phyloP scores from a whole-genome alignment of 805 yeast species.

The Starmerella roubikii region DNA sequence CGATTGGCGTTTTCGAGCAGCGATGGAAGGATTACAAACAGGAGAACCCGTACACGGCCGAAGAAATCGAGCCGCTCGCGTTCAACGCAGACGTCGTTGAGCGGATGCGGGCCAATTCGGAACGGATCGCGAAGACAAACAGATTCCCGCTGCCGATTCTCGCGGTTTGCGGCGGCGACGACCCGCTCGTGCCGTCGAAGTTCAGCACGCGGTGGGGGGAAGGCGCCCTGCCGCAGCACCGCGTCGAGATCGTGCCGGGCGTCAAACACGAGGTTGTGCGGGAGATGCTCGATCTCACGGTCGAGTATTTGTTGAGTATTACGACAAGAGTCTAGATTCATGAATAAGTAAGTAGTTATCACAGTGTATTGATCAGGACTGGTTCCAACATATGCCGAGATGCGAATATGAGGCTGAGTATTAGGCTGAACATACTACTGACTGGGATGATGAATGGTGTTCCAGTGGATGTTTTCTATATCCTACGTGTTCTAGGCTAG shows the following conservation, averaged over 20 bases:
- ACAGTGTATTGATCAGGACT: too few species aligned
- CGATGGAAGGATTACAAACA: slow-evolving; percentile 22
- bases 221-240: slow-evolving; percentile 16
- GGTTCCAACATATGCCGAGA: too few species aligned
- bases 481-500: too few species aligned
- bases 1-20: slow-evolving; percentile 33
- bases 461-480: too few species aligned
- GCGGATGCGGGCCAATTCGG: background rate
- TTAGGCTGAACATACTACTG: too few species aligned
- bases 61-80: slow-evolving; percentile 8
- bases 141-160: slow-evolving; percentile 18
- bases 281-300: slow-evolving; percentile 21
- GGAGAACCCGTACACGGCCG: slow-evolving; percentile 9
- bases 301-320: slow-evolving; percentile 16
- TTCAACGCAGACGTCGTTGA: slow-evolving; percentile 7
- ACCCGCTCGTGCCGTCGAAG: slow-evolving; percentile 27
- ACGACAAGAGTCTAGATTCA: slow-evolving; percentile 1
- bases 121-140: slow-evolving; percentile 1
- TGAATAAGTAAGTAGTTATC: too few species aligned
- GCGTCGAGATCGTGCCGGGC: slow-evolving; percentile 21
- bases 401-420: too few species aligned
- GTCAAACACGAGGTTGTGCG: slow-evolving; percentile 25
- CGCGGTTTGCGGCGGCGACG: slow-evolving; percentile 27
- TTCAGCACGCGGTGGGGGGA: slow-evolving; percentile 25
- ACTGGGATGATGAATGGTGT: too few species aligned